These are phyloP conservation scores for Trichosporon sp. DNA, from an alignment of 1,284 basidiomycete genomes.

Conservation along the genomic window DNA sequence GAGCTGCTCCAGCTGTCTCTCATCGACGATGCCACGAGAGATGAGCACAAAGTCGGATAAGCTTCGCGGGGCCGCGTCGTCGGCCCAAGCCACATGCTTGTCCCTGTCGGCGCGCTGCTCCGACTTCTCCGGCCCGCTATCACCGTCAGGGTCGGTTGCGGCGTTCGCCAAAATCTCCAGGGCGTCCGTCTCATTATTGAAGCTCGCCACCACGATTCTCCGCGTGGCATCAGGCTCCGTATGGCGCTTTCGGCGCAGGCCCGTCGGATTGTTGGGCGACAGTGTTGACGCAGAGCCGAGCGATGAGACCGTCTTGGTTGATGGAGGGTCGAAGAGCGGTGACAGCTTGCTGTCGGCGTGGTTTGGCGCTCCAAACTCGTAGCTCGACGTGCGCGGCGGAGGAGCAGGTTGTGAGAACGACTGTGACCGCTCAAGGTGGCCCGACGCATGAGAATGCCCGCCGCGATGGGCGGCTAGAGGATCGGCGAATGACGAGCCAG, in stretches of 20 bases:
- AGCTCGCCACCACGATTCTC: constrained; percentile 44
- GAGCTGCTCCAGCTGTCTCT: constrained; percentile 31
- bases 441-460: background rate
- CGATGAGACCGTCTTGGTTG: constrained; percentile 20
- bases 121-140: constrained; percentile 15
- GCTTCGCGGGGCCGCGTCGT: constrained; percentile 19
- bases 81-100: constrained; percentile 21
- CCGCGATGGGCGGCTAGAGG: background rate
- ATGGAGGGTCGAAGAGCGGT: constrained; percentile 19
- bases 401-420: background rate
- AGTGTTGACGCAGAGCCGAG: constrained; percentile 20
- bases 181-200: constrained; percentile 49
- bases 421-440: background rate
- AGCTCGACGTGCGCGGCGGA: background rate
- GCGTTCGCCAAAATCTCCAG: constrained; percentile 47
- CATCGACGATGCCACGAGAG: constrained; percentile 35
- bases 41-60: constrained; percentile 40
- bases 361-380: background rate
- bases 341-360: constrained; percentile 7
- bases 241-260: constrained; percentile 7
- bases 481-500: background rate
- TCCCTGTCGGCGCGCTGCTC: constrained; percentile 19
- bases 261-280: constrained; percentile 19
- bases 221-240: constrained; percentile 30
- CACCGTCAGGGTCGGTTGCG: constrained; percentile 32